Evolutionary conservation across 2,329 filamentous ascomycete species (phyloP), one percentile per base, ranked within the genome.

Genomic region (Aspergillus sp.): DNA sequence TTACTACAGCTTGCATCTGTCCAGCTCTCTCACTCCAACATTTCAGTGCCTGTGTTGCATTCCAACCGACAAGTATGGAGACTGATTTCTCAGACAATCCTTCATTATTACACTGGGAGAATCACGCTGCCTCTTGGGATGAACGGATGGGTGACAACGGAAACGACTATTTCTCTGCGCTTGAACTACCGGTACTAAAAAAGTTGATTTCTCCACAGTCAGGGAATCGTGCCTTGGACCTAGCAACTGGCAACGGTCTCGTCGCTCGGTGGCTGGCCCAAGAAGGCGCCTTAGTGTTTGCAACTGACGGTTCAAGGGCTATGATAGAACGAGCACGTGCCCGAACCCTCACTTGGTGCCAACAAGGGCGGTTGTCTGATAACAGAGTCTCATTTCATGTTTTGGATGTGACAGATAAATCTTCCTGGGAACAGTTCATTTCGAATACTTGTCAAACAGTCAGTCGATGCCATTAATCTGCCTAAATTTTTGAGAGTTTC

Each of bases 211-310:
- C 55, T 2, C 54, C 63, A 13, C 51, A 60, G 13, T 54, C 49
- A 0, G 63, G 60, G 1, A 63, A 71, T 47, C 61, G 61, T 6
- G 74, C 74, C 0, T 66, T 80, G 5, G 78, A 80, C 50, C 65
- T 81, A n/a, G 75, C 77, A 3, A 78, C 76, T 0, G 77, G 78
- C 36, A 80, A 79, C 52, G 78, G 78, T 20, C 69, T 80, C 22
- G 72, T 73, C 16, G 75, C 77, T 14, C 72, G 77, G 19, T 75
- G 73, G 68, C 65, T 81, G 14, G 71, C 69, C 1, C 59, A 59
- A 9, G 54, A 66, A 19, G 72, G 70, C 9, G 69, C 69, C 0
- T 51, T 55, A 1, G 74, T 80, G 11, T 55, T 74, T 3, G 78
- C 75, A 1, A 76, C 78, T 1, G 78, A 80, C 52, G 77, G 72